phyloP scores from a whole-genome alignment of 768 basidiomycete species.

The Goffeauzyma gilvescens region DNA sequence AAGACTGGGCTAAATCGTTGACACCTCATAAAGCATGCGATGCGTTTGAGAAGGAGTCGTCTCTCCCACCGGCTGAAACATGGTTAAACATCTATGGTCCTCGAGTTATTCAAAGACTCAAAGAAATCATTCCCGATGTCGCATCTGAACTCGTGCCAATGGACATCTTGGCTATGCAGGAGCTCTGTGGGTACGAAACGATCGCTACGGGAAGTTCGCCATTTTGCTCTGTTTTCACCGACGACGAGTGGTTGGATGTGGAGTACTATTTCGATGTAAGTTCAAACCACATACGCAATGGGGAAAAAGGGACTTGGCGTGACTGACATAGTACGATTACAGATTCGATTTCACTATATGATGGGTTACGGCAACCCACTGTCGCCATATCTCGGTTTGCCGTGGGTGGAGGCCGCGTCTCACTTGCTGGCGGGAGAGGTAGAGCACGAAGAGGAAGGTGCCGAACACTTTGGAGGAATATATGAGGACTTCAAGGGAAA shows the following conservation, averaged over 20 bases:
- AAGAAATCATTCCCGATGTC: slow-evolving; percentile 13
- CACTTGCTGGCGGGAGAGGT: slow-evolving; percentile 29
- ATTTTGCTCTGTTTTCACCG: slow-evolving; percentile 33
- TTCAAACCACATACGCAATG: no score
- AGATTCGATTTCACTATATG: slow-evolving; percentile 29
- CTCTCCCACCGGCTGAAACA: slow-evolving; percentile 25
- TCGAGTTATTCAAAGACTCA: slow-evolving; percentile 19
- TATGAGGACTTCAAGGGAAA: slow-evolving; percentile 2
- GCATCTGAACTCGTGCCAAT: slow-evolving; percentile 21
- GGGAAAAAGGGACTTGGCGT: no score
- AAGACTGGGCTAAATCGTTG: slow-evolving; percentile 30
- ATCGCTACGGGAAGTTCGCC: slow-evolving; percentile 24
- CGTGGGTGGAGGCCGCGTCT: slow-evolving; percentile 31
- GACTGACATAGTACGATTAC: no score
- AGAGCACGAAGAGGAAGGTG: slow-evolving; percentile 13
- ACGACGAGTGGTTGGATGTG: slow-evolving; percentile 30
- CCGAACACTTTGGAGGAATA: neutral
- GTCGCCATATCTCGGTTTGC: slow-evolving; percentile 31
- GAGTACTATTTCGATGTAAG: slow-evolving; percentile 31
- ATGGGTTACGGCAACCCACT: slow-evolving; percentile 32
- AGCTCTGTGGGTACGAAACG: slow-evolving; percentile 33
- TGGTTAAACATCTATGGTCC: slow-evolving; percentile 30
- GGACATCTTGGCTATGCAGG: slow-evolving; percentile 34
- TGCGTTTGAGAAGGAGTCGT: slow-evolving; percentile 31
- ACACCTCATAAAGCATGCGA: slow-evolving; percentile 35